Percentiles rank a stretch among this genome's conserved stretches.
Conservation (phyloP, 2,329 filamentous ascomycete species). For the Rhinocladiella similis region DNA sequence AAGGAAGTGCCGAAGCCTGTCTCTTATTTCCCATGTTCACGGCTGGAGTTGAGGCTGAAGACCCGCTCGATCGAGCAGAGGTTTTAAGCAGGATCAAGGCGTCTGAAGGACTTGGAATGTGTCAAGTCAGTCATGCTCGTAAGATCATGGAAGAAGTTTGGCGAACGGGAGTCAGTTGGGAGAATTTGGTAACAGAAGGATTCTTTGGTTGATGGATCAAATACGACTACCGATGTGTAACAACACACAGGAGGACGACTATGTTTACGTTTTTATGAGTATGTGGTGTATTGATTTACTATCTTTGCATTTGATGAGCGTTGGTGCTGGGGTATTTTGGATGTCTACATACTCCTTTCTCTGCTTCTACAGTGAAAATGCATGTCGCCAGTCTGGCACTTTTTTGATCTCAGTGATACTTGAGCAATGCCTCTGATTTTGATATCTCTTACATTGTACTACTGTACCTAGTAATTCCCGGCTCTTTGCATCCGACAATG, state of each 20-base stretch:
- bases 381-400: neutral
- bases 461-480: too few species aligned
- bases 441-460: too few species aligned
- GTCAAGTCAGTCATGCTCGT: slow-evolving; percentile 66
- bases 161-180: slow-evolving; percentile 68
- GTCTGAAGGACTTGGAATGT: slow-evolving; percentile 74
- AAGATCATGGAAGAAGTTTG: slow-evolving; percentile 68
- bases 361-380: neutral
- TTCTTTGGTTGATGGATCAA: slow-evolving; percentile 64
- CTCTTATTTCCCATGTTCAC: slow-evolving; percentile 80
- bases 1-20: slow-evolving; percentile 72
- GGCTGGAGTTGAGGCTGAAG: slow-evolving; percentile 71
- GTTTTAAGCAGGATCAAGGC: slow-evolving; percentile 66
- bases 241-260: neutral
- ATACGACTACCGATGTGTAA: neutral
- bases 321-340: slow-evolving; percentile 10
- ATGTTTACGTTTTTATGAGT: neutral
- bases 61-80: slow-evolving; percentile 55
- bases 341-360: neutral
- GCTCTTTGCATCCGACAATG: too few species aligned
- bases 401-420: neutral
- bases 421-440: too few species aligned
- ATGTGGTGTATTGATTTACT: neutral
- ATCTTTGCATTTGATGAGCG: slow-evolving; percentile 13
- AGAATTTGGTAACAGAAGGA: slow-evolving; percentile 62